Conservation (phyloP, 352 stramenopile species). For the Pythium rhizo-oryzae region DNA sequence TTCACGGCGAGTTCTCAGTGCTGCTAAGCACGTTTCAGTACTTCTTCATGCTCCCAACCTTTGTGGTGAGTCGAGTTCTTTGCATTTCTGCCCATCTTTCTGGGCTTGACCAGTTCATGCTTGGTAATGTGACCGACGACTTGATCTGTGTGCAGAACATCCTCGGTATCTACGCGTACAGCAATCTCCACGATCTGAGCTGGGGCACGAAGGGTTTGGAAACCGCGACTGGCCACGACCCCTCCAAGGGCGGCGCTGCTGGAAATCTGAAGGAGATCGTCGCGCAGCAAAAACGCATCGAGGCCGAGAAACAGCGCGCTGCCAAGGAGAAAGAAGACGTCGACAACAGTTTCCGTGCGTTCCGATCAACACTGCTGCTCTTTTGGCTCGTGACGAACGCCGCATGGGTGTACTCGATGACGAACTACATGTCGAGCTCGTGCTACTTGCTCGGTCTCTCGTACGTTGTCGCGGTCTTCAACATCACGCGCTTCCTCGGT, state of each 20-base stretch:
- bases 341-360: conserved; percentile 53
- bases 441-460: conserved; percentile 53
- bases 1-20: conserved; percentile 46
- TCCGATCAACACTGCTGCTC: conserved; percentile 48
- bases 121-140: background rate
- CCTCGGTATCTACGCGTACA: conserved; percentile 45
- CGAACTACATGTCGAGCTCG: conserved; percentile 44
- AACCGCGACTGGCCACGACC: conserved; percentile 26
- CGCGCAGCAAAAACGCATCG: conserved; percentile 47
- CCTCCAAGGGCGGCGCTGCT: conserved; percentile 23
- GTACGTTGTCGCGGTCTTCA: conserved; percentile 51
- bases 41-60: conserved; percentile 51
- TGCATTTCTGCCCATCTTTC: background rate
- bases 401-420: conserved; percentile 48
- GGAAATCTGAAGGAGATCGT: conserved; percentile 55
- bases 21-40: conserved; percentile 42
- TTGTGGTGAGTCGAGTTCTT: conserved; percentile 29
- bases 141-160: conserved; percentile 29
- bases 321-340: conserved; percentile 49
- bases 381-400: conserved; percentile 58
- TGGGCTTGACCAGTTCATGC: no score
- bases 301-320: conserved; percentile 38
- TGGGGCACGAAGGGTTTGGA: conserved; percentile 43
- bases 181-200: conserved; percentile 43
- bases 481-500: conserved; percentile 45